phyloP scores from a whole-genome alignment of 129 eudicot genomes.

The Smallanthus sonchifolius region DNA sequence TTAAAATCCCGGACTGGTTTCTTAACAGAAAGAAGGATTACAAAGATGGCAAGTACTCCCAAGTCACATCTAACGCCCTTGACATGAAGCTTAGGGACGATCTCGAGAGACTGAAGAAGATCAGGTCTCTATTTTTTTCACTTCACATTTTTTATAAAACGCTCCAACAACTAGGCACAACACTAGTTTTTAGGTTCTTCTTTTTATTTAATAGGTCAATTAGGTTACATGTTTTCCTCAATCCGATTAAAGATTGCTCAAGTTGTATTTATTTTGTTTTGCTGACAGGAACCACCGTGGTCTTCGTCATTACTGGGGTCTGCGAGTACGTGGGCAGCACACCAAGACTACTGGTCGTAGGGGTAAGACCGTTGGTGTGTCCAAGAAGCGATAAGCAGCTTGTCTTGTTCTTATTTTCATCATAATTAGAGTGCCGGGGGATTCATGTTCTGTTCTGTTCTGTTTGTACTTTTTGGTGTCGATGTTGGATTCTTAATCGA shows the following conservation, averaged over 20 bases:
- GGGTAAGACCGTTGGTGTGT: constrained; percentile 86
- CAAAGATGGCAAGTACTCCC: constrained; percentile 11
- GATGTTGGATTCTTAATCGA: not conserved
- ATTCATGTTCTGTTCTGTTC: not conserved
- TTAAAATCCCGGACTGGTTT: constrained; percentile 12
- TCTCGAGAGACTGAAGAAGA: constrained; percentile 10
- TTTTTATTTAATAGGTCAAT: too few species aligned
- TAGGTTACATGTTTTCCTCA: too few species aligned
- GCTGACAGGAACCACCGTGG: constrained; percentile 67
- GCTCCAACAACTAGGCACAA: not conserved
- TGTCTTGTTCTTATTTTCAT: not conserved
- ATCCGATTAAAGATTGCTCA: not conserved
- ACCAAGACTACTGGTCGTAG: constrained; percentile 80
- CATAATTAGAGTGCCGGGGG: not conserved
- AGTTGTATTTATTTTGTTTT: not conserved
- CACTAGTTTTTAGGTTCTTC: too few species aligned
- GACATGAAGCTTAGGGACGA: constrained; percentile 11
- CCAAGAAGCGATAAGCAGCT: constrained; percentile 55
- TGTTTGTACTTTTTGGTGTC: not conserved
- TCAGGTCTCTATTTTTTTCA: not conserved
- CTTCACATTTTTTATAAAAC: not conserved
- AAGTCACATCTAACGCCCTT: constrained; percentile 12
- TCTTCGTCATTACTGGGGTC: constrained; percentile 85
- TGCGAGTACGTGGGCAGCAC: constrained; percentile 81
- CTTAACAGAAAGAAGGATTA: constrained; percentile 5